A percentile compares a stretch with the other conserved stretches of the same genome.
These are phyloP conservation scores for Salvia sclarea DNA, from an alignment of 305 asterid genomes.

Conservation along the genomic window DNA sequence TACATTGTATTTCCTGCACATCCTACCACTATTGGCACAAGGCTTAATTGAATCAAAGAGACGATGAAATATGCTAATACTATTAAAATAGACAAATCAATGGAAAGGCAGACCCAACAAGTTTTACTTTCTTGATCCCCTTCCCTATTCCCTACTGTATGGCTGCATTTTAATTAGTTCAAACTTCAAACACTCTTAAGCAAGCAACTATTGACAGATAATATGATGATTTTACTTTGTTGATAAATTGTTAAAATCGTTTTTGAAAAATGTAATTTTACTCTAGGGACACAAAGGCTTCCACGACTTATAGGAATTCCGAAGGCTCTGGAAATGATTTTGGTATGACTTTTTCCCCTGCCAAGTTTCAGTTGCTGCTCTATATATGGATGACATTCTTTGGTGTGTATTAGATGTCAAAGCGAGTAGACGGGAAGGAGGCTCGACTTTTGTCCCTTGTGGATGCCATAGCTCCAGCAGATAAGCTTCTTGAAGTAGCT, in stretches of 20 bases:
- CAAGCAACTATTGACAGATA: constrained; percentile 19
- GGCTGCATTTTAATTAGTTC: not conserved
- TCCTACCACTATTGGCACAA: too few species aligned
- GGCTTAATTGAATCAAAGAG: too few species aligned
- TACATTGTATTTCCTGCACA: too few species aligned
- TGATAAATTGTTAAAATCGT: constrained; percentile 22
- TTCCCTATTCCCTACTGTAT: too few species aligned
- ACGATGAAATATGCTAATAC: not conserved
- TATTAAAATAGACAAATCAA: not conserved
- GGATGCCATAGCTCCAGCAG: constrained; percentile 56
- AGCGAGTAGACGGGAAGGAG: constrained; percentile 53
- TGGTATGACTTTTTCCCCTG: constrained; percentile 33
- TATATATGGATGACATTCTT: constrained; percentile 22
- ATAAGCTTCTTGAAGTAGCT: constrained; percentile 53
- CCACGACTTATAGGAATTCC: constrained; percentile 69
- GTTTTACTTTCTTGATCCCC: not conserved
- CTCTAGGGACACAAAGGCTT: constrained; percentile 67
- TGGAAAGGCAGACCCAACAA: not conserved
- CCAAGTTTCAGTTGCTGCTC: constrained; percentile 18
- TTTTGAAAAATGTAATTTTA: constrained; percentile 15
- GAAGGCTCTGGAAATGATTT: constrained; percentile 58
- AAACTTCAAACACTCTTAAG: not conserved
- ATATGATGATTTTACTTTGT: constrained; percentile 15
- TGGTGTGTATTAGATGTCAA: constrained; percentile 51
- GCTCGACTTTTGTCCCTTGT: constrained; percentile 52